Base-by-base conservation (phyloP, 495 filamentous ascomycete species). In the Penicillium cinerascens region DNA sequence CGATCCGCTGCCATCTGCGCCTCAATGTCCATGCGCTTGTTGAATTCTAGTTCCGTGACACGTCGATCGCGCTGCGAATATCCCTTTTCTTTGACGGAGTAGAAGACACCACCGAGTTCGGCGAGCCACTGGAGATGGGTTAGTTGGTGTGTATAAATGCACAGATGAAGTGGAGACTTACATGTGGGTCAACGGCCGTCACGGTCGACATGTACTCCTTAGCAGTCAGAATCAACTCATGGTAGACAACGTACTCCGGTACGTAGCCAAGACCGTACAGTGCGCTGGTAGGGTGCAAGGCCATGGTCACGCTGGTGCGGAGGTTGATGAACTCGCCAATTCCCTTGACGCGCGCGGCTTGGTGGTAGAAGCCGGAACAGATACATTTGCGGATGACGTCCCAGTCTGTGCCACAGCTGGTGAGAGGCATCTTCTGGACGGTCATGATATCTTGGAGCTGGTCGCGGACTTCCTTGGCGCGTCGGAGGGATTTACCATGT, bases 201-300 rank as follows among this genome's bases (percentile, higher is more conserved):
- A 99, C 95, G 2, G 89, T 95, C 3, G 87, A 92, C 92, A 99
- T 97, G 75, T 97, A 99, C 71, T 97, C 95, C 66, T 96, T 97
- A 45, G 84, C 88, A 0, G 95, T 99, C 41, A 97, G 82, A 57
- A 97, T 97, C 58, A 99, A 82, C 70, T 99, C 95, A 73, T 99
- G 95, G 71, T 97, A 99, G 25, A 99, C 85, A 49, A 99, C 92
- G 60, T 97, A 97, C 61, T 97, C 92, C 0, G 95, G 95, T 23
- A 97, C 79, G 69, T 93, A 93, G 4, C 93, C 92, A 2, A 93
- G 79, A 35, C 92, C 92, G 64, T 95, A 97, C 7, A 99, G 77
- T 7, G 92, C 89, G 58, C 85, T 90, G 1, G 95, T 97, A 21
- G 95, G 92, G 69, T 97, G 95, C 44, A 99, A 74, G 59, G 95